Conservation (phyloP, 768 basidiomycete genomes). For the Termitomyces sp. region DNA sequence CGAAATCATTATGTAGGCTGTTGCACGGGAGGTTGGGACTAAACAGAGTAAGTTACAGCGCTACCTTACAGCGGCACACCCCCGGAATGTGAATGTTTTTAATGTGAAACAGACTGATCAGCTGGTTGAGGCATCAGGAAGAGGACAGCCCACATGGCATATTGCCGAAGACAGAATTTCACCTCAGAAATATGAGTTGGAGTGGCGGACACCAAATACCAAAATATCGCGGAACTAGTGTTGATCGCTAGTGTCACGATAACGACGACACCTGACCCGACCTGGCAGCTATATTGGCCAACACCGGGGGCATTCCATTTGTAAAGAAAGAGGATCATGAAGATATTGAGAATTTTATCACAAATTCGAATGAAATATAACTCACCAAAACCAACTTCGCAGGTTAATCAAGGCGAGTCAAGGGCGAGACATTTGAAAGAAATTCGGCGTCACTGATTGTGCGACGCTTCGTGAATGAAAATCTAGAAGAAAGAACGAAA, state of each 20-base stretch:
- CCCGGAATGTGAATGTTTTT: not conserved
- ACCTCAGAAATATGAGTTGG: slow-evolving; percentile 17
- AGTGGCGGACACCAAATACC: slow-evolving; percentile 29
- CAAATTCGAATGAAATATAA: not conserved
- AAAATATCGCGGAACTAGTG: slow-evolving; percentile 24
- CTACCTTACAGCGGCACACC: slow-evolving; percentile 18
- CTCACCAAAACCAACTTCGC: too few species aligned
- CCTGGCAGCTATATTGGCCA: slow-evolving; percentile 30
- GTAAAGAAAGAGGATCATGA: slow-evolving; percentile 27
- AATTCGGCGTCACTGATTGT: too few species aligned
- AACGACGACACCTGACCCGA: slow-evolving; percentile 30
- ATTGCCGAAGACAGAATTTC: slow-evolving; percentile 33
- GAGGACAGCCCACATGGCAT: slow-evolving; percentile 25
- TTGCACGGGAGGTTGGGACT: slow-evolving; percentile 28
- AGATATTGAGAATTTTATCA: slow-evolving; percentile 9
- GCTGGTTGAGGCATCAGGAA: slow-evolving; percentile 24
- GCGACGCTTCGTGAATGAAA: too few species aligned
- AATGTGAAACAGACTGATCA: not conserved
- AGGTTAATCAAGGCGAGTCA: too few species aligned
- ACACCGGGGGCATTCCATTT: slow-evolving; percentile 27
- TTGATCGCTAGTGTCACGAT: slow-evolving; percentile 21
- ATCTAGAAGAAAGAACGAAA: too few species aligned
- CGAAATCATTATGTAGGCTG: slow-evolving; percentile 21
- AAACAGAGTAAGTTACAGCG: slow-evolving; percentile 23
- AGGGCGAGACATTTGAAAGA: too few species aligned